A percentile compares a stretch with the other conserved stretches of the same genome.
Evolutionary conservation across 2,329 filamentous ascomycete genomes (phyloP).

Genomic region (Pseudopyrenochaeta lycopersici): DNA sequence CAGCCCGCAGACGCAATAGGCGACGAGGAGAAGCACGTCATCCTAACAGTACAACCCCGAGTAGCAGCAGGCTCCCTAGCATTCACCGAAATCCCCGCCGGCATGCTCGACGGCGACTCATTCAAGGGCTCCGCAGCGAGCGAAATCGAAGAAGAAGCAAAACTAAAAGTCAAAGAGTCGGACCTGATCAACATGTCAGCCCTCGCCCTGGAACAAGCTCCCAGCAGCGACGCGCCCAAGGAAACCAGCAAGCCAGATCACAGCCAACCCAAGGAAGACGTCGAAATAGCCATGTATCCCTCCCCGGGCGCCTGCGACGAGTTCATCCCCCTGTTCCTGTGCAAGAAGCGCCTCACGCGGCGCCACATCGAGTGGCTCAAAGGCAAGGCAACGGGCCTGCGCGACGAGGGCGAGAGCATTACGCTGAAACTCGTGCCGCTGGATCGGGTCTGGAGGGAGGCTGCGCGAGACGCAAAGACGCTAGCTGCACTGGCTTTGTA

Average conservation of each 20-base stretch:
- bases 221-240: neutral
- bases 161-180: constrained; percentile 58
- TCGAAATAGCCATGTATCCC: constrained; percentile 59
- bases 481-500: constrained; percentile 66
- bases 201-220: constrained; percentile 51
- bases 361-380: constrained; percentile 60
- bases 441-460: constrained; percentile 63
- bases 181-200: constrained; percentile 65
- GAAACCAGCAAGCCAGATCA: neutral
- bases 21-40: constrained; percentile 52
- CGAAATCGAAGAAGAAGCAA: constrained; percentile 67
- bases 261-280: neutral
- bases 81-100: constrained; percentile 67
- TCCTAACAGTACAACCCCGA: constrained; percentile 66
- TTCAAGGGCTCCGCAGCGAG: constrained; percentile 65
- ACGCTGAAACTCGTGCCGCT: constrained; percentile 64
- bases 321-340: constrained; percentile 66
- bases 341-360: constrained; percentile 61
- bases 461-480: constrained; percentile 64
- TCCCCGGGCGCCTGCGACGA: constrained; percentile 67
- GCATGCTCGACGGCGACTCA: constrained; percentile 67
- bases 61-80: constrained; percentile 64
- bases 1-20: constrained; percentile 58
- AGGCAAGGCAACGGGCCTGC: constrained; percentile 63
- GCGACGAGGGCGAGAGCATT: constrained; percentile 66